Evolutionary conservation across 1,284 basidiomycete species (phyloP).

Genomic region (Cutaneotrichosporon curvatum): DNA sequence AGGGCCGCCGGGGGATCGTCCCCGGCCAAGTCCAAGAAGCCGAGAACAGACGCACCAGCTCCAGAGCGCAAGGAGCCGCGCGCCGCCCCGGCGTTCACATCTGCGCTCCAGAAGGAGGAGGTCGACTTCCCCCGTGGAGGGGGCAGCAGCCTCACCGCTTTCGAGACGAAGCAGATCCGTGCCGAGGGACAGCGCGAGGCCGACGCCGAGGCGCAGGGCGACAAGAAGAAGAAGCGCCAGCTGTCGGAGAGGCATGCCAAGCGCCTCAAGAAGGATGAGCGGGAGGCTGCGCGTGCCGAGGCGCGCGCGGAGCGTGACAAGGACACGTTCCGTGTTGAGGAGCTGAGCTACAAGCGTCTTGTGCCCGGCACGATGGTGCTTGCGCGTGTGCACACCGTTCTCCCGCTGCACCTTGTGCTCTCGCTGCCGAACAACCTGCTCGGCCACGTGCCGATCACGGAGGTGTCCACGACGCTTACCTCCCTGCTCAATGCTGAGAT

Average conservation of each 20-base stretch:
- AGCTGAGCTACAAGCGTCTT: conserved; percentile 92
- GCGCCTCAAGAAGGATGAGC: conserved; percentile 48
- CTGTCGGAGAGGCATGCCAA: conserved; percentile 34
- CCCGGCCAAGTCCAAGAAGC: conserved; percentile 11
- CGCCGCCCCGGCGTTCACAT: conserved; percentile 41
- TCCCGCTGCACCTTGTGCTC: conserved; percentile 82
- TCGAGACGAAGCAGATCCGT: conserved; percentile 81
- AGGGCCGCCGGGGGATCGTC: conserved; percentile 10
- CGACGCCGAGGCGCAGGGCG: conserved; percentile 61
- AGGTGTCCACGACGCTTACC: conserved; percentile 81
- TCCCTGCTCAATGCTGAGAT: conserved; percentile 49
- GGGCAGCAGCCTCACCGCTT: conserved; percentile 65
- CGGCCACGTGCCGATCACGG: conserved; percentile 90
- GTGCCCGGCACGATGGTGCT: conserved; percentile 77
- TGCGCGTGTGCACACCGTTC: conserved; percentile 75
- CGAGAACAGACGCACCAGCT: conserved; percentile 7
- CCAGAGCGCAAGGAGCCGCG: conserved; percentile 14
- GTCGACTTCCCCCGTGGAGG: conserved; percentile 90
- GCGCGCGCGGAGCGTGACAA: conserved; percentile 45
- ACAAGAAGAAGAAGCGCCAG: conserved; percentile 41
- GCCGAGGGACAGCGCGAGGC: conserved; percentile 81
- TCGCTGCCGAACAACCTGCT: conserved; percentile 93
- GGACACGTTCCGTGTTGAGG: conserved; percentile 57
- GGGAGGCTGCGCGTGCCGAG: conserved; percentile 48
- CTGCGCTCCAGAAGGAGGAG: conserved; percentile 58